phyloP scores from a whole-genome alignment of 306 rosid species.

The Morella rubra region DNA sequence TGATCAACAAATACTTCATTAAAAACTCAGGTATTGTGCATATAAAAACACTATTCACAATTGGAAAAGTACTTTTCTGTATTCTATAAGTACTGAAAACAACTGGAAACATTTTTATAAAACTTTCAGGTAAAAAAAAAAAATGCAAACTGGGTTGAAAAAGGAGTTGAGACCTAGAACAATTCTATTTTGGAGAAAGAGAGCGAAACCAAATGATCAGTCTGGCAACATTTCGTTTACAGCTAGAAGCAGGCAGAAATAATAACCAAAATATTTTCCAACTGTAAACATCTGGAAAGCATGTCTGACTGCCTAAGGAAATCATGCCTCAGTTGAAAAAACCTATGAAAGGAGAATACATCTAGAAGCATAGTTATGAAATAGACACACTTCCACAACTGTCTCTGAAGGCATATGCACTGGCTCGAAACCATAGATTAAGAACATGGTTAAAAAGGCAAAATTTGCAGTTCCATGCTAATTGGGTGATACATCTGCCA shows the following conservation, averaged over 20 bases:
- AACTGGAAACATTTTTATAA: not conserved
- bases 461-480: not conserved
- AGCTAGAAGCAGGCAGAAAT: not conserved
- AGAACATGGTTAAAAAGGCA: not conserved
- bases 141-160: not conserved
- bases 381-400: not conserved
- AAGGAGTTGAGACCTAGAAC: not conserved
- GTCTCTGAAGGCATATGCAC: not conserved
- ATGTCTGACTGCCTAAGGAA: not conserved
- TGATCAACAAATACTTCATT: slow-evolving; percentile 32
- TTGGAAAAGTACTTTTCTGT: too few relatives aligned
- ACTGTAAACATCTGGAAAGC: not conserved
- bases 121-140: not conserved
- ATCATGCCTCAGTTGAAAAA: not conserved
- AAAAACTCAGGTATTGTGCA: not conserved
- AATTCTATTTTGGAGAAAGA: not conserved
- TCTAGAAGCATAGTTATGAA: not conserved
- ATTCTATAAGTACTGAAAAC: too few relatives aligned
- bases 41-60: too few relatives aligned
- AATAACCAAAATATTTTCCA: not conserved
- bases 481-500: not conserved
- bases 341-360: too few relatives aligned
- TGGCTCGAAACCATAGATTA: too few relatives aligned
- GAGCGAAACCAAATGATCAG: not conserved
- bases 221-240: not conserved